A percentile compares a stretch with the other conserved stretches of the same genome.
Evolutionary conservation across 2,329 filamentous ascomycete species (phyloP).

Genomic region (Cyphellophora attinorum): DNA sequence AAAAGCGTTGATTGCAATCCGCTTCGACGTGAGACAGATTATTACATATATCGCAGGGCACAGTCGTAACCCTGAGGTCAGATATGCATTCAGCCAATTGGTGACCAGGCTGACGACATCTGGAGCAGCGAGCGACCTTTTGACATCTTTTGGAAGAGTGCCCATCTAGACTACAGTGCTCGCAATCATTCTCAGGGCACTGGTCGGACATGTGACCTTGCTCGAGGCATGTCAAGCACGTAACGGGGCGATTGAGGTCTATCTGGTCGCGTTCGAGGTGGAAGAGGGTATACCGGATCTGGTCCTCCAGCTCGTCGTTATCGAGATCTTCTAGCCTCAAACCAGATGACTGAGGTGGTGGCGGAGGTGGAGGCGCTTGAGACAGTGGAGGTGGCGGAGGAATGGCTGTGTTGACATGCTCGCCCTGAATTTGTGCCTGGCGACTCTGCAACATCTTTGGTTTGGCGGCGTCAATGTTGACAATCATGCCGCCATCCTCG

Average conservation of each 20-base stretch:
- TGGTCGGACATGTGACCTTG: conserved; percentile 32
- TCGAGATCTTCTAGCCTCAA: conserved; percentile 26
- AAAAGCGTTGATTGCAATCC: conserved; percentile 49
- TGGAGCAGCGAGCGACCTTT: conserved; percentile 33
- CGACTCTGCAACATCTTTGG: neutral
- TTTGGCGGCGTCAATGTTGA: conserved; percentile 30
- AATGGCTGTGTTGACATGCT: too few relatives aligned
- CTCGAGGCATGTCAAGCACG: conserved; percentile 32
- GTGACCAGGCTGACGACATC: conserved; percentile 58
- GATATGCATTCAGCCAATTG: conserved; percentile 41
- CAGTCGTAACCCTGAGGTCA: conserved; percentile 47
- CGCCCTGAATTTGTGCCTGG: too few relatives aligned
- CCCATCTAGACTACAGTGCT: conserved; percentile 31
- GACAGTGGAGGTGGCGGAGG: too few relatives aligned
- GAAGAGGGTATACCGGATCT: conserved; percentile 31
- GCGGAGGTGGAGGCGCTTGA: too few relatives aligned
- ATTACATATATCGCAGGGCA: conserved; percentile 53
- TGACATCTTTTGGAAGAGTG: conserved; percentile 32
- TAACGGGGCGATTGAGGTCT: conserved; percentile 30
- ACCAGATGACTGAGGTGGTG: too few relatives aligned
- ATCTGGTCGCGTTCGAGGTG: conserved; percentile 27
- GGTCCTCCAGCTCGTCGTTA: conserved; percentile 27
- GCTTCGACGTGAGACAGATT: conserved; percentile 48
- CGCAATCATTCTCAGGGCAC: conserved; percentile 34
- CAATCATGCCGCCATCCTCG: conserved; percentile 30